phyloP scores from a whole-genome alignment of 306 rosid genomes.

The Leucaena leucocephala region DNA sequence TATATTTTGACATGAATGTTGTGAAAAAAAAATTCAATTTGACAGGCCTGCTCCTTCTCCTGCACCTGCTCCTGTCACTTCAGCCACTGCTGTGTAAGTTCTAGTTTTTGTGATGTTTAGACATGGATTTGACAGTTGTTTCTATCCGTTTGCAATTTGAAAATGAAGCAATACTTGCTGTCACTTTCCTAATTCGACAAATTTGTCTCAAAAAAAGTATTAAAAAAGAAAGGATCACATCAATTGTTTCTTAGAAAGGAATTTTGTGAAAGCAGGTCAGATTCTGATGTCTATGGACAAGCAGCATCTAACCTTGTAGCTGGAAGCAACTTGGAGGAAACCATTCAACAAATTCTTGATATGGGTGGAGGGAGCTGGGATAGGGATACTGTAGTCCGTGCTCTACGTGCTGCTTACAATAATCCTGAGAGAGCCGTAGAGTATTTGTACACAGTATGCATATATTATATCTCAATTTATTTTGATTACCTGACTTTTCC shows the following conservation, averaged over 20 bases:
- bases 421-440: conserved; percentile 93
- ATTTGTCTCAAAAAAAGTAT: not conserved
- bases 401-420: conserved; percentile 86
- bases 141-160: conserved; percentile 2
- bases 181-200: not conserved
- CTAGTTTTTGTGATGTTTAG: not conserved
- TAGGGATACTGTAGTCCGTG: conserved; percentile 74
- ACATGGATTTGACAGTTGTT: not conserved
- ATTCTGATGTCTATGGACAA: conserved; percentile 58
- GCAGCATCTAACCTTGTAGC: conserved; percentile 82
- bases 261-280: conserved; percentile 52
- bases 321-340: conserved; percentile 70
- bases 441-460: conserved; percentile 75
- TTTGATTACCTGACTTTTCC: not conserved
- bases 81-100: conserved; percentile 48
- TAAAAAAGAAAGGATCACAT: not conserved
- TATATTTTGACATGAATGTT: conserved; percentile 3
- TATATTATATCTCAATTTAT: conserved; percentile 3
- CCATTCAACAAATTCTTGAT: conserved; percentile 68
- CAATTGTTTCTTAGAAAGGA: not conserved
- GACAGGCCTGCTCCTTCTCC: conserved; percentile 46
- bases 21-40: conserved; percentile 22
- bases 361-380: conserved; percentile 95
- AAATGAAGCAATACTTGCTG: not conserved
- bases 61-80: conserved; percentile 18